A percentile compares a stretch with the other conserved stretches of the same genome.
Conservation (phyloP, 1,284 basidiomycete species). For the Leccinum fuscescens region DNA sequence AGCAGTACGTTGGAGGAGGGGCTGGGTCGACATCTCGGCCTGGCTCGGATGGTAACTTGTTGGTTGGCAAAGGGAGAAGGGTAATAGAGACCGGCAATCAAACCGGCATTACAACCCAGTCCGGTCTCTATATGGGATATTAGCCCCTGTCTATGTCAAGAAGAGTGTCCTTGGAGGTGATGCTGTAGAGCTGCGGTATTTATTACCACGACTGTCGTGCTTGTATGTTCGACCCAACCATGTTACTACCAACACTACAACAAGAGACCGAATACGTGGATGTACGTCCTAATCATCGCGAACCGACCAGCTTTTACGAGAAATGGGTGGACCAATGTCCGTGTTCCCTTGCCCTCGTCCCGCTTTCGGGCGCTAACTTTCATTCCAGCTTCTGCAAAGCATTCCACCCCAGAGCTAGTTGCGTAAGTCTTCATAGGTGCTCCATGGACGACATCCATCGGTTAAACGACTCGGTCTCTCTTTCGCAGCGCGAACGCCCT, state of each 20-base stretch:
- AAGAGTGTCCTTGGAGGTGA: not conserved
- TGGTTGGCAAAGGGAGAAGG: slow-evolving; percentile 10
- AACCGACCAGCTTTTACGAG: slow-evolving; percentile 42
- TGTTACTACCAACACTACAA: slow-evolving; percentile 2
- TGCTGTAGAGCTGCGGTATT: slow-evolving; percentile 9
- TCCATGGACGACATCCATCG: not conserved
- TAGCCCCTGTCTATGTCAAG: slow-evolving; percentile 19
- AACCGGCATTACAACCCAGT: slow-evolving; percentile 18
- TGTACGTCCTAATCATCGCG: slow-evolving; percentile 7
- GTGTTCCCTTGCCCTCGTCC: slow-evolving; percentile 9
- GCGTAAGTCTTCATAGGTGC: slow-evolving; percentile 38
- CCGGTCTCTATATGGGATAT: slow-evolving; percentile 8
- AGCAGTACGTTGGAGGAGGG: slow-evolving; percentile 93
- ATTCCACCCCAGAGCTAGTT: slow-evolving; percentile 42
- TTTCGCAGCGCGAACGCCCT: slow-evolving; percentile 48
- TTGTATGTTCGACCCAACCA: not conserved
- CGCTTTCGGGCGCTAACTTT: slow-evolving; percentile 5
- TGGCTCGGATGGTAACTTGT: not conserved
- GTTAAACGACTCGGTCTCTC: slow-evolving; percentile 1
- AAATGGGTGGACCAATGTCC: slow-evolving; percentile 57
- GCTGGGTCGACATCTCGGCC: slow-evolving; percentile 84
- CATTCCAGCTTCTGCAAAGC: slow-evolving; percentile 48
- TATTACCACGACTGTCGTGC: not conserved
- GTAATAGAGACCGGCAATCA: slow-evolving; percentile 11
- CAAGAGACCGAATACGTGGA: slow-evolving; percentile 31